Conservation (phyloP, 1,284 basidiomycete species). For the Trichosporon ovoides region DNA sequence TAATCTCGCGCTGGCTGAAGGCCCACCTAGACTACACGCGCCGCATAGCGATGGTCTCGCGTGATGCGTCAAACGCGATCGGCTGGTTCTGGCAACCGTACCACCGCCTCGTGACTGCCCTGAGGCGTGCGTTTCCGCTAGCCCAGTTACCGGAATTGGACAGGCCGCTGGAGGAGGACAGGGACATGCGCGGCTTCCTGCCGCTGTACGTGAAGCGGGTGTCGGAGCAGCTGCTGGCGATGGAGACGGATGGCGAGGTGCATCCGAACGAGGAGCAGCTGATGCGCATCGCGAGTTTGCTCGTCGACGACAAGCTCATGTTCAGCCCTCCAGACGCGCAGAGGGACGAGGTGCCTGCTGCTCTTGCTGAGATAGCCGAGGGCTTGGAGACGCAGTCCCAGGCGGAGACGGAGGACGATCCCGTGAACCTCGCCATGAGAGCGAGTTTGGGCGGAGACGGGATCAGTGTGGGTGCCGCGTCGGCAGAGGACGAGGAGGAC, state of each 20-base stretch:
- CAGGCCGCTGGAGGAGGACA: slow-evolving; percentile 79
- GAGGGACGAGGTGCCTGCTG: too few species aligned
- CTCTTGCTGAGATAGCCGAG: not conserved
- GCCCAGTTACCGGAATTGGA: slow-evolving; percentile 60
- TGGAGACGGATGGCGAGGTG: slow-evolving; percentile 19
- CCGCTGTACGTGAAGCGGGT: slow-evolving; percentile 55
- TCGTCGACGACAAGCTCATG: slow-evolving; percentile 62
- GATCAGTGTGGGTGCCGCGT: slow-evolving; percentile 51
- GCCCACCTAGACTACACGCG: slow-evolving; percentile 68
- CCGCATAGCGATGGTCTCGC: slow-evolving; percentile 23
- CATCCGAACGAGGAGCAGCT: slow-evolving; percentile 94
- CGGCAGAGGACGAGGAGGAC: slow-evolving; percentile 34
- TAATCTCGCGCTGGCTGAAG: slow-evolving; percentile 82
- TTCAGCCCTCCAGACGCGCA: not conserved
- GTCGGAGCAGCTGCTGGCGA: not conserved
- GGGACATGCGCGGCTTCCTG: slow-evolving; percentile 80
- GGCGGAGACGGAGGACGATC: slow-evolving; percentile 69
- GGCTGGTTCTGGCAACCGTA: slow-evolving; percentile 67
- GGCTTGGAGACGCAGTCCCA: not conserved
- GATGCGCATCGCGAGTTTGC: slow-evolving; percentile 83
- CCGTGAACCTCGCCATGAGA: slow-evolving; percentile 70
- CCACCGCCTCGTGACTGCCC: slow-evolving; percentile 60
- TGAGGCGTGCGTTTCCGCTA: slow-evolving; percentile 66
- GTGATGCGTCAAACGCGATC: slow-evolving; percentile 30
- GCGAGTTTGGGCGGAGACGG: slow-evolving; percentile 53